Evolutionary conservation across 208 protist genomes (phyloP), one percentile per base, ranked within the genome.

Genomic region (Wallacemonas sp.): DNA sequence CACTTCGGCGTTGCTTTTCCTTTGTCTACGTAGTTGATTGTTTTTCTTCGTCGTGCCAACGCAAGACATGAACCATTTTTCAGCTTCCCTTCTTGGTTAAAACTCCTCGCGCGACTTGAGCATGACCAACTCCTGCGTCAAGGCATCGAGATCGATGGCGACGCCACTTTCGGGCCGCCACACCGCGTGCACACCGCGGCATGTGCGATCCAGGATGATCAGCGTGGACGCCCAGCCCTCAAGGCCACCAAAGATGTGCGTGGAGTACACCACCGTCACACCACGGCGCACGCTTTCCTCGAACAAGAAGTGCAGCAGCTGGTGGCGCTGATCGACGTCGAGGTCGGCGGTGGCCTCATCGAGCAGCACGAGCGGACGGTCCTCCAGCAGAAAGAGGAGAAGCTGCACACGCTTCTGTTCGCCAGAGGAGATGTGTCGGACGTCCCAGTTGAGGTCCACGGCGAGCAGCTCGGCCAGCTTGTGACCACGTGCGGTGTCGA

Each of bases 261-360:
- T 98, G 43, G 87, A 75, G 79, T 97, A 98, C 27, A 97, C 64
- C 29, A 96, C 77, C 1, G 89, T 95, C 44, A 95, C 92, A 5
- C 87, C 89, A 21, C 81, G 81, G 9, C 71, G 61, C 60, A 82
- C 78, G 70, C 83, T 93, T 61, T 97, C 91, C 56, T 80, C 68
- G 66, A 86, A 85, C 29, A 98, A 61, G 64, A 95, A 97, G 29
- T 78, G 44, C 48, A 97, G 78, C 19, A 98, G 76, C 23, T 71
- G 74, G 49, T 95, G 77, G 16, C 94, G 82, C 61, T 89, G 85
- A 39, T 95, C 74, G 23, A 98, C 76, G 67, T 98, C 94, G 29
- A 98, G 77, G 77, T 98, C 92, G 16, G 92, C 74, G 17, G 94
- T 98, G 61, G 92, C 90, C 76, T 97, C 94, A 67, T 97, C 91